phyloP scores from a whole-genome alignment of 768 basidiomycete species.

The Russula virescens region DNA sequence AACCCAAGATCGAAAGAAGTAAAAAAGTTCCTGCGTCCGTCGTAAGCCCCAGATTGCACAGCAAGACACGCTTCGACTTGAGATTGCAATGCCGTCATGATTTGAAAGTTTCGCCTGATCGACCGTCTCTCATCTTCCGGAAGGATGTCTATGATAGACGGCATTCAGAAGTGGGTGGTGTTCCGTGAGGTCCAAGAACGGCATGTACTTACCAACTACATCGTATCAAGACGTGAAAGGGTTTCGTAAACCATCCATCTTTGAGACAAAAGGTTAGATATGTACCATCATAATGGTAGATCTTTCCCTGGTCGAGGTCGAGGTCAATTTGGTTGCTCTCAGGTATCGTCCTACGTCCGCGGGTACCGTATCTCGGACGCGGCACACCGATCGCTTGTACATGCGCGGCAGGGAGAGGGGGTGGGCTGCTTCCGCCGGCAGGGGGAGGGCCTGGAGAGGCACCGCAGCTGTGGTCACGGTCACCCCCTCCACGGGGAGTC shows the following conservation, averaged over 20 bases:
- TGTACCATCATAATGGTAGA: constrained; percentile 77
- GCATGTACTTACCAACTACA: constrained; percentile 40
- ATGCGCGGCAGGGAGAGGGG: constrained; percentile 31
- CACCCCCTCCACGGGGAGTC: background rate
- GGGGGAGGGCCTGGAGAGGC: no score
- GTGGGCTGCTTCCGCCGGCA: background rate
- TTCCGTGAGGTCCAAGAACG: background rate
- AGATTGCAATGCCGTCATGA: constrained; percentile 59
- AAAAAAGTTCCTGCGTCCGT: constrained; percentile 75
- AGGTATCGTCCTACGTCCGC: constrained; percentile 41
- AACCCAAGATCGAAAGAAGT: constrained; percentile 57
- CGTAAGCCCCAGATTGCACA: constrained; percentile 53
- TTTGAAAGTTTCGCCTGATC: constrained; percentile 57
- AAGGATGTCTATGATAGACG: constrained; percentile 50
- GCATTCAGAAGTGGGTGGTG: background rate
- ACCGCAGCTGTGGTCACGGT: background rate
- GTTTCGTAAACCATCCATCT: background rate
- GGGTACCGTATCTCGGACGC: constrained; percentile 54
- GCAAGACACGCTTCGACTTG: constrained; percentile 54
- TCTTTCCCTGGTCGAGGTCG: constrained; percentile 52
- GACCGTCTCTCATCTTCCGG: constrained; percentile 55
- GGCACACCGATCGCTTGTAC: constrained; percentile 58
- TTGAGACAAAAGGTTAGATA: background rate
- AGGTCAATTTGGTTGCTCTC: constrained; percentile 58
- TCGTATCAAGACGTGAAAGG: no score